phyloP scores from a whole-genome alignment of 352 stramenopile species.

The Phytophthora syringae region DNA sequence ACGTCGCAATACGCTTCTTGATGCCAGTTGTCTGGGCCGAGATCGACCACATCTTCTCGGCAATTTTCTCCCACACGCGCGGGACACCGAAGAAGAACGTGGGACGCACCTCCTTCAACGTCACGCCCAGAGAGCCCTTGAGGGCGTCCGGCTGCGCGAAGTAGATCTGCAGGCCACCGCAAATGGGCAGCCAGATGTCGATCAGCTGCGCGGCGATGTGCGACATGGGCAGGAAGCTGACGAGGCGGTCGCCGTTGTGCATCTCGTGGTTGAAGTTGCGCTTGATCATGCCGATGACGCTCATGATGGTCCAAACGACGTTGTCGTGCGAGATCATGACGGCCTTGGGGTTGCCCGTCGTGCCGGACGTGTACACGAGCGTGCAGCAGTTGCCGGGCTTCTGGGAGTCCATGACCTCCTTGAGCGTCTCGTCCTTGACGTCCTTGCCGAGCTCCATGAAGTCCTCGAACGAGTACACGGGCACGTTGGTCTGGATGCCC shows the following conservation, averaged over 20 bases:
- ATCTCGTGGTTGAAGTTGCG: slow-evolving; percentile 64
- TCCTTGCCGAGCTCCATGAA: slow-evolving; percentile 79
- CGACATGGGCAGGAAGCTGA: slow-evolving; percentile 91
- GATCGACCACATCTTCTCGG: slow-evolving; percentile 91
- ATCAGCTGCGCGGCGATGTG: slow-evolving; percentile 91
- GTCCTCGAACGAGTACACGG: slow-evolving; percentile 82
- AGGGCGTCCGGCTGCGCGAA: slow-evolving; percentile 92
- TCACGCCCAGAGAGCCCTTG: slow-evolving; percentile 87
- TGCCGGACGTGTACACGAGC: slow-evolving; percentile 96
- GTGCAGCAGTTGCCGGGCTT: slow-evolving; percentile 89
- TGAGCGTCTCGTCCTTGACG: slow-evolving; percentile 64
- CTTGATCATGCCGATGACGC: slow-evolving; percentile 69
- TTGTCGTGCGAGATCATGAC: slow-evolving; percentile 98
- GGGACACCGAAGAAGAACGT: slow-evolving; percentile 93
- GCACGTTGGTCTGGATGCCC: slow-evolving; percentile 66
- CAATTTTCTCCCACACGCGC: slow-evolving; percentile 94
- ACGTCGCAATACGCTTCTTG: slow-evolving; percentile 92
- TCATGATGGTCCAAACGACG: slow-evolving; percentile 85
- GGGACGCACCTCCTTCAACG: slow-evolving; percentile 86
- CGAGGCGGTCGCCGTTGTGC: slow-evolving; percentile 69
- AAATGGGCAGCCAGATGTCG: slow-evolving; percentile 86
- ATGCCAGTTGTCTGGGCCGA: slow-evolving; percentile 85
- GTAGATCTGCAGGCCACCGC: slow-evolving; percentile 73
- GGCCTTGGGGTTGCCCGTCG: slow-evolving; percentile 95
- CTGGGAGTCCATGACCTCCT: slow-evolving; percentile 78